phyloP scores from a whole-genome alignment of 1,139 yeast species.

The Suhomyces ambrosiae region DNA sequence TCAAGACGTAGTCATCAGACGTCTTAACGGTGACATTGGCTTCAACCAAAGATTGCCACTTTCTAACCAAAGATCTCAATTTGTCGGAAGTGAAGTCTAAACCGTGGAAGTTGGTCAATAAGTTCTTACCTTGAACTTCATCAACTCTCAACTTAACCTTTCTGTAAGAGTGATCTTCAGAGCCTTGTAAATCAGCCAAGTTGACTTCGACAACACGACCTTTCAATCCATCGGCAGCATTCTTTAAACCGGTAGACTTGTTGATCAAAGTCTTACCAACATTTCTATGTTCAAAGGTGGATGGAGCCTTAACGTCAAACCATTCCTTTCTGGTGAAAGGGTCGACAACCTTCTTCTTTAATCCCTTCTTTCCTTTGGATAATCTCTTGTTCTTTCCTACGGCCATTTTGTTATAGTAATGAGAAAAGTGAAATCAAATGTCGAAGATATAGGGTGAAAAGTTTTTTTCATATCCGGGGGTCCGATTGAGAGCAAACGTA shows the following conservation, averaged over 20 bases:
- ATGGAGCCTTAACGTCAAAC: constrained; percentile 56
- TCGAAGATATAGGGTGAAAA: constrained; percentile 8
- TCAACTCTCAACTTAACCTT: constrained; percentile 56
- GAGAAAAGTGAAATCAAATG: not conserved
- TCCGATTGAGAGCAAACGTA: not conserved
- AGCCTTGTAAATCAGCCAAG: constrained; percentile 55
- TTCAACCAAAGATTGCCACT: constrained; percentile 57
- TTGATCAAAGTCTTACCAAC: constrained; percentile 56
- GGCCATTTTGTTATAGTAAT: constrained; percentile 39
- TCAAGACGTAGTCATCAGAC: constrained; percentile 52
- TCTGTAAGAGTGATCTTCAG: constrained; percentile 56
- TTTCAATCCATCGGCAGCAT: constrained; percentile 55
- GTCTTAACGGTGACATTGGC: constrained; percentile 56
- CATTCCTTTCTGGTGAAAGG: constrained; percentile 56
- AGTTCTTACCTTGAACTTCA: constrained; percentile 57
- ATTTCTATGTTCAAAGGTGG: constrained; percentile 53
- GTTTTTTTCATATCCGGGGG: constrained; percentile 12
- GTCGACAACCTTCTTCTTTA: constrained; percentile 55
- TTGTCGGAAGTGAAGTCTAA: constrained; percentile 53
- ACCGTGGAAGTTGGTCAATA: constrained; percentile 57
- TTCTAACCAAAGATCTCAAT: constrained; percentile 54
- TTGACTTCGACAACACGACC: constrained; percentile 54
- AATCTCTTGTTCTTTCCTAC: constrained; percentile 58
- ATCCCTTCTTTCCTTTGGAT: constrained; percentile 55
- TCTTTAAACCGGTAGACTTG: constrained; percentile 55